phyloP scores from a whole-genome alignment of 805 yeast species.

The Debaryomyces hansenii region DNA sequence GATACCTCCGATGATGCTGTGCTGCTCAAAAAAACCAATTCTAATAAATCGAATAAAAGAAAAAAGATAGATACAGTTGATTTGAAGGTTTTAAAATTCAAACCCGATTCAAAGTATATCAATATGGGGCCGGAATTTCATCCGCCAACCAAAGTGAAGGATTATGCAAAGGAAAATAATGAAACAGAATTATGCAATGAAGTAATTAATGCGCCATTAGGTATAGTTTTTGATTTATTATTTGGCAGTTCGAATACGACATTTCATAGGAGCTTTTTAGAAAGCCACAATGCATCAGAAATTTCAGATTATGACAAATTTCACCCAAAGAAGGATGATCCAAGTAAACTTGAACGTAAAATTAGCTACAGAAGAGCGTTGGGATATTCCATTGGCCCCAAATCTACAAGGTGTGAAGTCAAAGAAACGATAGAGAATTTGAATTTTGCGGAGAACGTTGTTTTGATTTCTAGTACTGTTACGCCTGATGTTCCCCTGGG shows the following conservation, averaged over 20 bases:
- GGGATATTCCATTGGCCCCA: slow-evolving; percentile 86
- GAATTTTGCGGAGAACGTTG: slow-evolving; percentile 55
- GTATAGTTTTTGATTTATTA: slow-evolving; percentile 65
- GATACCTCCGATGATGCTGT: slow-evolving; percentile 16
- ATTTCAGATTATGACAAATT: slow-evolving; percentile 40
- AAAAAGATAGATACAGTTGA: slow-evolving; percentile 4
- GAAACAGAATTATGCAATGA: slow-evolving; percentile 51
- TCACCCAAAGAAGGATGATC: slow-evolving; percentile 31
- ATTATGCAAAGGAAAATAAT: slow-evolving; percentile 41
- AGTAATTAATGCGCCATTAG: slow-evolving; percentile 69
- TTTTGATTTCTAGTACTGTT: slow-evolving; percentile 59
- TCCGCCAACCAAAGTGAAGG: slow-evolving; percentile 52
- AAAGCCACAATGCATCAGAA: slow-evolving; percentile 48
- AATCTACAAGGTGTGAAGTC: slow-evolving; percentile 75
- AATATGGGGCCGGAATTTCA: slow-evolving; percentile 70
- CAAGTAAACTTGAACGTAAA: slow-evolving; percentile 45
- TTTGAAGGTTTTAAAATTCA: slow-evolving; percentile 32
- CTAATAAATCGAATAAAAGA: neutral
- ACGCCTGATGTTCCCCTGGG: slow-evolving; percentile 99
- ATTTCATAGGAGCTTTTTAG: slow-evolving; percentile 38
- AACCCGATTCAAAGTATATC: slow-evolving; percentile 36
- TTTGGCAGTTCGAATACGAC: slow-evolving; percentile 58
- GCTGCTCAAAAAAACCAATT: neutral
- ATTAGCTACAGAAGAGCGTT: slow-evolving; percentile 75
- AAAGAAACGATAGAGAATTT: slow-evolving; percentile 57